Base-by-base conservation (phyloP, 306 rosid genomes). In the Begonia masoniana region DNA sequence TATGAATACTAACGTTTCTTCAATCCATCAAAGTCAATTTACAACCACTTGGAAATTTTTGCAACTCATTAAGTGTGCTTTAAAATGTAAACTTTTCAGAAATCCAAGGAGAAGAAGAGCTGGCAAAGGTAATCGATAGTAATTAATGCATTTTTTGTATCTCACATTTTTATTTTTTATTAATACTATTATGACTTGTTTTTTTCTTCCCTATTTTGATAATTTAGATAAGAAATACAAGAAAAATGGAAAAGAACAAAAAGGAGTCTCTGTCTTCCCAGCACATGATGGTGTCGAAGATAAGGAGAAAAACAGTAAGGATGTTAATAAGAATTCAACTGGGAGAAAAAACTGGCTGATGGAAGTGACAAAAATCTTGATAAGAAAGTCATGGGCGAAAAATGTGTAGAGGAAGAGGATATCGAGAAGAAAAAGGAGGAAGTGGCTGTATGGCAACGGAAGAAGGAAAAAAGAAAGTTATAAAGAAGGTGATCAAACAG, bases 401-500 rank as follows among this genome's bases (percentile, higher is more conserved):
- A n/a, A 47, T 67, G 61, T 51, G 83, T 65, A 59, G 83, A 64
- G 43, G 66, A 23, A 36, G 62, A 66, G 57, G 69, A 52, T 67
- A 70, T 59, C 47, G 91, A 68, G 62, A 81, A 74, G 59, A 74
- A 78, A 26, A 85, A 62, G 43, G 72, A 16, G 43, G 84, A 21
- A 51, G 82, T 64, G 60, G 54, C 69, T 59, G 76, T 85, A n/a
- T 71, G 67, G 63, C 78, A 53, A 41, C 77, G 12, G 54, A 83
- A 77, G 74, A 95, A 51, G 92, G 75, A 73, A 92, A 83, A 65
- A 91, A 77, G 76, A 92, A 81, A 69, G 55, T 92, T 55, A 81
- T 86, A 50, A 86, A 68, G 63, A 92, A 73, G 83, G 65, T 92
- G 66, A 84, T 92, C 64, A 86, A 79, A 71, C 97, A 74, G 64